Conservation (phyloP, 129 eudicot genomes). For the Deinandra increscens region DNA sequence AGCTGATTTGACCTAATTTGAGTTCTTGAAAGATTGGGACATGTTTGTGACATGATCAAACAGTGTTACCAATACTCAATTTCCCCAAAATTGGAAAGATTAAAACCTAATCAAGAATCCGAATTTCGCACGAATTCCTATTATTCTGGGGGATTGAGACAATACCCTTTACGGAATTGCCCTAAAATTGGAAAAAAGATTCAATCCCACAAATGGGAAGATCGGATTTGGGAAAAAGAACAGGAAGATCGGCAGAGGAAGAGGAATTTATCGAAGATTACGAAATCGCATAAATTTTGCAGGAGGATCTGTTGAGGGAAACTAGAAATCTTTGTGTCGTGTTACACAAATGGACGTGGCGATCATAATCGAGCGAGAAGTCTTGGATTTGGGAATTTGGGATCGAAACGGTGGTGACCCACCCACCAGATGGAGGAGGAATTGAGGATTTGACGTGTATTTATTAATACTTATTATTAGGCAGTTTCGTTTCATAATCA, state of each 20-base stretch:
- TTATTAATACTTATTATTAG: not conserved
- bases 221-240: conserved; percentile 17
- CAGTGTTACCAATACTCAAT: conserved; percentile 11
- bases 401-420: conserved; percentile 30
- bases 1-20: conserved; percentile 17
- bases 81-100: conserved; percentile 6
- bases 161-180: conserved; percentile 22
- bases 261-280: conserved; percentile 13
- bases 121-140: not conserved
- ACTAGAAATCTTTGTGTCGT: conserved; percentile 2
- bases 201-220: conserved; percentile 23
- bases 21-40: not conserved
- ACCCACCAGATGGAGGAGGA: conserved; percentile 25
- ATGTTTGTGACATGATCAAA: conserved; percentile 4
- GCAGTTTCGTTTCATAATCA: too few relatives aligned
- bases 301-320: not conserved
- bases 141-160: not conserved
- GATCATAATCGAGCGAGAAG: conserved; percentile 22
- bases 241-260: conserved; percentile 10
- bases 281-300: conserved; percentile 13
- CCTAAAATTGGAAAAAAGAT: conserved; percentile 4
- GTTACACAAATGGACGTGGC: conserved; percentile 5
- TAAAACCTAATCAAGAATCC: conserved; percentile 3
- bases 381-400: conserved; percentile 30
- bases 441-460: not conserved